phyloP scores from a whole-genome alignment of 2,329 filamentous ascomycete species.

The Sarocladiaceae sp. region DNA sequence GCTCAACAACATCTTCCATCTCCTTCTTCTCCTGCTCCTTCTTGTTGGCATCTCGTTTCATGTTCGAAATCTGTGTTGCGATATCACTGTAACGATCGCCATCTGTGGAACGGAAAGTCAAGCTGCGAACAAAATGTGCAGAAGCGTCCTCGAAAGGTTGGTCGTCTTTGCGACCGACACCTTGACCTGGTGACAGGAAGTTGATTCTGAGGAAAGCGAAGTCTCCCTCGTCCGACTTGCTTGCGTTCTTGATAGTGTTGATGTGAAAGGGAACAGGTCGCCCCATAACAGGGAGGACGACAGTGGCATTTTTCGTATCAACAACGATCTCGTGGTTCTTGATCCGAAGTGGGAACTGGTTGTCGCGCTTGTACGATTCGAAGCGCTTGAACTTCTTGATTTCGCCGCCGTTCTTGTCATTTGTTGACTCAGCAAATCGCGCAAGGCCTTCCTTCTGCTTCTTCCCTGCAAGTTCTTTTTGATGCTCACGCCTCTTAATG shows the following conservation, averaged over 20 bases:
- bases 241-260: constrained; percentile 96
- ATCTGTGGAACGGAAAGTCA: constrained; percentile 92
- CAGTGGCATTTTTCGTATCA: constrained; percentile 82
- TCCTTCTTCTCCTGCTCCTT: constrained; percentile 99
- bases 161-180: constrained; percentile 94
- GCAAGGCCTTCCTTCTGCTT: constrained; percentile 87
- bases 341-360: constrained; percentile 79
- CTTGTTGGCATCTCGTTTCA: constrained; percentile 89
- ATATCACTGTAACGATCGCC: constrained; percentile 87
- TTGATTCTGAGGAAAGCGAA: constrained; percentile 95
- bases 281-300: constrained; percentile 95
- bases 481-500: constrained; percentile 80
- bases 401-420: constrained; percentile 81
- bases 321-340: constrained; percentile 87
- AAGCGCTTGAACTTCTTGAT: constrained; percentile 99
- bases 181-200: constrained; percentile 93
- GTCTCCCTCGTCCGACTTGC: constrained; percentile 93
- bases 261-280: constrained; percentile 98
- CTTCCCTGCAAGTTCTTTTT: constrained; percentile 80
- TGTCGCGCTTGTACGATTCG: constrained; percentile 97
- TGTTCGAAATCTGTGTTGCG: constrained; percentile 86
- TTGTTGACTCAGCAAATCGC: constrained; percentile 80
- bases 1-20: constrained; percentile 97
- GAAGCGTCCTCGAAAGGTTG: constrained; percentile 96
- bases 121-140: constrained; percentile 90